Evolutionary conservation across 129 eudicot genomes (phyloP).

Genomic region (Cynara cardunculus): DNA sequence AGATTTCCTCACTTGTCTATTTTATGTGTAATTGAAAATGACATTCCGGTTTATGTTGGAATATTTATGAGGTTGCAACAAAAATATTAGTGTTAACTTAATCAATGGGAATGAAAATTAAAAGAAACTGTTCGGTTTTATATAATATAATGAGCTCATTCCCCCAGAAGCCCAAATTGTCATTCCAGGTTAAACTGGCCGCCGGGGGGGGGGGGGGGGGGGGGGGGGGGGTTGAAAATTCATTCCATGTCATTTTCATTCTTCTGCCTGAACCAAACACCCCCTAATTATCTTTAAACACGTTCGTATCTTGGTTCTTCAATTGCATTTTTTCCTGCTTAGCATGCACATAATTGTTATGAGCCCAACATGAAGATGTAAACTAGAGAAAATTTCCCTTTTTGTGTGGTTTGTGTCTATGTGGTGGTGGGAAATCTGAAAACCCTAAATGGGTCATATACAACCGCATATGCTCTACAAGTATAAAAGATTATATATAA

Average conservation of each 20-base stretch:
- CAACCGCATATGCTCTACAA: neutral
- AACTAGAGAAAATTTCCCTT: neutral
- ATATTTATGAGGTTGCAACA: neutral
- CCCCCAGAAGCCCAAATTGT: no score
- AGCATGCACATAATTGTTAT: no score
- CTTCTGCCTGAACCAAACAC: no score
- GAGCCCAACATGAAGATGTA: neutral
- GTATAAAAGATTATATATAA: neutral
- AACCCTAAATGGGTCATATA: neutral
- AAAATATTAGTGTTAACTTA: neutral
- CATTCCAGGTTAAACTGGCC: no score
- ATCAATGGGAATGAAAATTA: no score
- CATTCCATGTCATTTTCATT: no score
- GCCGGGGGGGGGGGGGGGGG: no score
- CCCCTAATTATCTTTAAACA: no score
- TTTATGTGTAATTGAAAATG: neutral
- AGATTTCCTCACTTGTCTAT: neutral
- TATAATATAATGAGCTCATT: no score
- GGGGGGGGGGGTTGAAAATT: no score
- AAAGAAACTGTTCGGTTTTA: no score
- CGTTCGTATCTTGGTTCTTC: slow-evolving; percentile 2
- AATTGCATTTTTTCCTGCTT: neutral
- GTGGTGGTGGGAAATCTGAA: neutral
- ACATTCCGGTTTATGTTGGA: neutral
- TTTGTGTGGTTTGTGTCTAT: neutral